A percentile compares a stretch with the other conserved stretches of the same genome.
phyloP scores from a whole-genome alignment of 495 filamentous ascomycete genomes.

The Podospora appendiculata region DNA sequence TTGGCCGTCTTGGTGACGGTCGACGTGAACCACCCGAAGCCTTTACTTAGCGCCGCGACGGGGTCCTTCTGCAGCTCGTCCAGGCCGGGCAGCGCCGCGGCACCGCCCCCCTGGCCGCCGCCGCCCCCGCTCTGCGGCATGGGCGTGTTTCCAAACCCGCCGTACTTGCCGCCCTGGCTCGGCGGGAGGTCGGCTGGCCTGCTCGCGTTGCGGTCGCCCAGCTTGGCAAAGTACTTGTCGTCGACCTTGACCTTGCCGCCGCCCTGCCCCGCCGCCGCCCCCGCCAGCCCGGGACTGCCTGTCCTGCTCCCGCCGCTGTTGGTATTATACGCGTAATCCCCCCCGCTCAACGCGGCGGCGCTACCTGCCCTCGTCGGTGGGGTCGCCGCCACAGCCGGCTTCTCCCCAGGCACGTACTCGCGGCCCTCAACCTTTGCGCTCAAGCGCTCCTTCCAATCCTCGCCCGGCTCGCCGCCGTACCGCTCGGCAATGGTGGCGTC shows the following conservation, averaged over 20 bases:
- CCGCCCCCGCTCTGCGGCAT: constrained; percentile 32
- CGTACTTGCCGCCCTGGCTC: constrained; percentile 84
- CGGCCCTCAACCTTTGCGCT: constrained; percentile 75
- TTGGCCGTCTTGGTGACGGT: constrained; percentile 84
- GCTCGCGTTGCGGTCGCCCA: constrained; percentile 73
- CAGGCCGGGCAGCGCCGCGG: constrained; percentile 49
- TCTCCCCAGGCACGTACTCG: constrained; percentile 67
- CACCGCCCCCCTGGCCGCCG: constrained; percentile 24
- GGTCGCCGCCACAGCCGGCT: constrained; percentile 23
- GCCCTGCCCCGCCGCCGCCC: neutral
- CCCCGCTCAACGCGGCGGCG: constrained; percentile 42
- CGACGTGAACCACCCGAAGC: constrained; percentile 87
- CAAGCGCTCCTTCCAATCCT: constrained; percentile 93
- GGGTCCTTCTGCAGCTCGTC: constrained; percentile 90
- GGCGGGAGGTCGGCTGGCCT: constrained; percentile 69
- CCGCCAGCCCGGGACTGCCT: constrained; percentile 45
- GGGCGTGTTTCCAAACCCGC: constrained; percentile 76
- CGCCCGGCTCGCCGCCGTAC: constrained; percentile 79
- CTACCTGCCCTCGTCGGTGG: constrained; percentile 19
- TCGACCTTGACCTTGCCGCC: constrained; percentile 50
- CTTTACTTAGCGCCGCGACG: constrained; percentile 77
- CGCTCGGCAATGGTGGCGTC: constrained; percentile 73
- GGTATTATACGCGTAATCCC: constrained; percentile 45
- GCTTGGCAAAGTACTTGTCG: constrained; percentile 81
- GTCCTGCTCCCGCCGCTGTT: constrained; percentile 46